Evolutionary conservation across 164 flowering plant species (phyloP), one percentile per base, ranked within the genome.

Genomic region (Amborella trichopoda): DNA sequence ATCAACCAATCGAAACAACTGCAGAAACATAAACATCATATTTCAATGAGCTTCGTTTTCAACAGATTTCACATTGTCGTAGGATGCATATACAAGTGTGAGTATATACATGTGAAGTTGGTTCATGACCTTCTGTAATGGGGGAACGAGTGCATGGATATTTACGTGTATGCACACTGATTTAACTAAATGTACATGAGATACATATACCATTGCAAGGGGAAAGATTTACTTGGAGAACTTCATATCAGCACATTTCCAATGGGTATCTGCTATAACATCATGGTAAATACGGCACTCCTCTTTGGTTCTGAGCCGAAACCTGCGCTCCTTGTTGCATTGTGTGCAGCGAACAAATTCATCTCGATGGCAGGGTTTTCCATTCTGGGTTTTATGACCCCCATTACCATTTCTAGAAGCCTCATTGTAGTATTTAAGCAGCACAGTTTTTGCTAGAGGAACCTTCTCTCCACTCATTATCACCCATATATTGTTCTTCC

Each of bases 401-500:
- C 78, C 77, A 59, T 64, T 77, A 10, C 61, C 64, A 59, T 23
- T 55, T 58, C 73, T 81, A 17, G 57, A 55, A 18, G 80, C 68
- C 56, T 75, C 68, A 51, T 83, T 69, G 63, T 83, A 74, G 60
- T 83, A 86, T 53, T 78, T 83, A 23, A 86, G 89, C 59, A 83
- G 70, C 22, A 61, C 69, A 25, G 93, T 83, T 60, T 80, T 83
- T 23, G 59, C 62, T 44, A 86, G 46, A 5, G 96, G 72, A 63
- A 80, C 83, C 73, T 86, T 86, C 59, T 83, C 78, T 20, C 93
- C 96, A 41, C 72, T 49, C 44, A 62, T 66, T 20, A 83, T 86
- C 41, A 86, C 78, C 96, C 96, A 86, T 3, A 86, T 64, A 52
- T 83, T 78, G 60, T 70, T 78, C 63, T 83, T 86, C 96, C 96